These are phyloP conservation scores for Echinosphaeria canescens DNA, from an alignment of 2,329 filamentous ascomycete species.

Conservation along the genomic window DNA sequence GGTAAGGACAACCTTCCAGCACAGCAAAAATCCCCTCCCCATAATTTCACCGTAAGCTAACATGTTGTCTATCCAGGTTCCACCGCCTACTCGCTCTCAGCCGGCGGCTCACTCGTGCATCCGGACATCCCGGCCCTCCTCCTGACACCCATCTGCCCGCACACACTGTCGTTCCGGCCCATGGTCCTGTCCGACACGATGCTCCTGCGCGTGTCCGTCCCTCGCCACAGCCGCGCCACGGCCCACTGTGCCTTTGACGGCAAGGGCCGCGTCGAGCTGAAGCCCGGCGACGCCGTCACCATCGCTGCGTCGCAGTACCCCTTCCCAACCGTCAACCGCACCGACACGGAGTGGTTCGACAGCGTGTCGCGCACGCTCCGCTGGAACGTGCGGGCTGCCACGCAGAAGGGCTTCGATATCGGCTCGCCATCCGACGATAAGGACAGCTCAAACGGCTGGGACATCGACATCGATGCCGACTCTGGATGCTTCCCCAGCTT, in stretches of 20 bases:
- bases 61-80: constrained; percentile 27
- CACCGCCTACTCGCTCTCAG: constrained; percentile 90
- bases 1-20: constrained; percentile 16
- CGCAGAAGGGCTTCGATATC: constrained; percentile 71
- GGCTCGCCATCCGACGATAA: constrained; percentile 33
- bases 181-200: constrained; percentile 96
- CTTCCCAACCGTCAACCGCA: constrained; percentile 86
- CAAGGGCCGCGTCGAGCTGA: constrained; percentile 84
- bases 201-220: constrained; percentile 74
- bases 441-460: constrained; percentile 46
- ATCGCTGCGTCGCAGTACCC: constrained; percentile 93
- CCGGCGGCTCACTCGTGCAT: constrained; percentile 86
- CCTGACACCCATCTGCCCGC: constrained; percentile 91
- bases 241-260: constrained; percentile 97
- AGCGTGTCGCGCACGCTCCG: constrained; percentile 78
- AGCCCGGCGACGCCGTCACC: constrained; percentile 86
- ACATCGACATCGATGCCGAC: constrained; percentile 96
- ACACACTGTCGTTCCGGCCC: constrained; percentile 88
- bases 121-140: constrained; percentile 94
- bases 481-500: constrained; percentile 50
- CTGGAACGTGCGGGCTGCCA: constrained; percentile 87
- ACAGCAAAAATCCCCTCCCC: not conserved
- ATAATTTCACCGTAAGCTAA: constrained; percentile 2
- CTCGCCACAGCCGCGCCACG: constrained; percentile 65
- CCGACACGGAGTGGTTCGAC: constrained; percentile 88